phyloP scores from a whole-genome alignment of 1,284 basidiomycete genomes.

The Microbotryomycetes sp. region DNA sequence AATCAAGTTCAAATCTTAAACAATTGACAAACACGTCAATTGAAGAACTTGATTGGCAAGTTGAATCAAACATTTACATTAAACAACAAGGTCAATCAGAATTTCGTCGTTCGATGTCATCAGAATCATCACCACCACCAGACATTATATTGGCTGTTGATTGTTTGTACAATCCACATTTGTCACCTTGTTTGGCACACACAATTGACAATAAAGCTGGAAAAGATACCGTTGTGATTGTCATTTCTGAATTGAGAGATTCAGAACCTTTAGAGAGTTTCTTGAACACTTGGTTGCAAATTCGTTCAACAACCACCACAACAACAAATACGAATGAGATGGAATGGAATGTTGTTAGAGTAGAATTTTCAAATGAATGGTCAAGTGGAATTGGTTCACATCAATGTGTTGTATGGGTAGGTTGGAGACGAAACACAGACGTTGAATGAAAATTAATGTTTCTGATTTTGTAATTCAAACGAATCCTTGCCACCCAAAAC shows the following conservation, averaged over 20 bases:
- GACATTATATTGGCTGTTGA: conserved; percentile 30
- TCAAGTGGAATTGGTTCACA: not conserved
- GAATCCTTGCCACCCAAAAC: too few relatives aligned
- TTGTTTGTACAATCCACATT: conserved; percentile 33
- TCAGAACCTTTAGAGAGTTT: conserved; percentile 25
- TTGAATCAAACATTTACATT: not conserved
- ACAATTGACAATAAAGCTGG: conserved; percentile 17
- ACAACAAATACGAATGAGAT: not conserved
- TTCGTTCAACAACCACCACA: not conserved
- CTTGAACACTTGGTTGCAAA: conserved; percentile 9
- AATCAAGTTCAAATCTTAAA: not conserved
- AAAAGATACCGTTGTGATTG: conserved; percentile 11
- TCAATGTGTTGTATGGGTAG: conserved; percentile 17
- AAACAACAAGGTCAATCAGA: too few relatives aligned
- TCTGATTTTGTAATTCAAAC: too few relatives aligned
- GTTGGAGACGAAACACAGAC: conserved; percentile 1
- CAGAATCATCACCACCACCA: not conserved
- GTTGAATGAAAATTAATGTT: not conserved
- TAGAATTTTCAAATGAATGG: conserved; percentile 1
- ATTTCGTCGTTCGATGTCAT: not conserved
- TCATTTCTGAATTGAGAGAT: conserved; percentile 25
- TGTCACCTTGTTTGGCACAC: conserved; percentile 17
- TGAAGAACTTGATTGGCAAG: conserved; percentile 16
- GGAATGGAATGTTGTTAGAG: conserved; percentile 15
- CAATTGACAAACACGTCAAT: not conserved